phyloP scores from a whole-genome alignment of 2,329 filamentous ascomycete species.

The Phialocephala sp. region DNA sequence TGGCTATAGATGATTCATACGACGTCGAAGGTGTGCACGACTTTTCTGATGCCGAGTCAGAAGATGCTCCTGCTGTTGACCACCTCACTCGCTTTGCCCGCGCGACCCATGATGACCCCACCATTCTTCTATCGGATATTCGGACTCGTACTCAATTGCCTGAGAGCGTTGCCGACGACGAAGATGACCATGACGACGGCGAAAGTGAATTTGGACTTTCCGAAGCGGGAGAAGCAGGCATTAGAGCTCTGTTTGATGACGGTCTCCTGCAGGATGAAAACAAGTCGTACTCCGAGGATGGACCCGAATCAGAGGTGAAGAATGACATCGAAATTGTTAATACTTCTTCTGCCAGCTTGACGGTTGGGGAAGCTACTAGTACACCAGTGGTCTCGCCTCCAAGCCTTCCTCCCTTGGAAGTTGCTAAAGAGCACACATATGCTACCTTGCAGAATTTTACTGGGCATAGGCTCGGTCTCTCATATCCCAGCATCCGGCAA shows the following conservation, averaged over 20 bases:
- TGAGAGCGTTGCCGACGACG: constrained; percentile 11
- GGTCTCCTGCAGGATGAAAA: constrained; percentile 9
- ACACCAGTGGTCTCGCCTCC: not conserved
- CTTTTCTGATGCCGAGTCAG: not conserved
- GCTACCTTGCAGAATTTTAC: not conserved
- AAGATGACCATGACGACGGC: constrained; percentile 25
- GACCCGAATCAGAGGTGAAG: not conserved
- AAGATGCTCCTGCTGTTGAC: not conserved
- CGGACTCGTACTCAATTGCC: constrained; percentile 14
- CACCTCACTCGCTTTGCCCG: constrained; percentile 16
- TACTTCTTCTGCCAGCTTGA: not conserved
- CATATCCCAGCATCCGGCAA: constrained; percentile 28
- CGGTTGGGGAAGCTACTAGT: too few species aligned
- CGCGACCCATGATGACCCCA: constrained; percentile 14
- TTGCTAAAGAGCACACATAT: not conserved
- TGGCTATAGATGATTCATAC: constrained; percentile 16
- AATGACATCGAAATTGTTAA: not conserved
- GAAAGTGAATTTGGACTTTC: constrained; percentile 37
- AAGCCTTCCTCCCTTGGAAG: not conserved
- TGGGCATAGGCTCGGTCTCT: not conserved
- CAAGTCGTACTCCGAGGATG: not conserved
- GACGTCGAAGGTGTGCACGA: constrained; percentile 19
- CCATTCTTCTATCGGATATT: constrained; percentile 21
- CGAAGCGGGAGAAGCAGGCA: constrained; percentile 34
- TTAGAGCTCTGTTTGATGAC: constrained; percentile 33